Base-by-base conservation (phyloP, 192 early-diverging fungal species). In the Umbelopsis ramanniana region DNA sequence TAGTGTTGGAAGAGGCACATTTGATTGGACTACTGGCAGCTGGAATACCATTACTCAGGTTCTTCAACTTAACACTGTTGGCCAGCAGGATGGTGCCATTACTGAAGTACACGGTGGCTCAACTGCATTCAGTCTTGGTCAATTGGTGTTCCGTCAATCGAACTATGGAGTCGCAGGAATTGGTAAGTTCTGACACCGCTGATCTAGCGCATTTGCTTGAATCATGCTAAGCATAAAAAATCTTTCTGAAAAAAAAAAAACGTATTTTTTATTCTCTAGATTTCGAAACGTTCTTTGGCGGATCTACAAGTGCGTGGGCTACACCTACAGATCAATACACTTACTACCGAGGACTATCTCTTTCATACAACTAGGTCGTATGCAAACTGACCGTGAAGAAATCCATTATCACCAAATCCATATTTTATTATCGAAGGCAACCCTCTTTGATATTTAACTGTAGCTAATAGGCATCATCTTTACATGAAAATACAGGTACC, bases 1-100 rank as follows among this genome's bases (percentile, higher is more conserved):
- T 19, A 83, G 81, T 24, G 68, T 85, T 46, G 84, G 79, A 12
- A 80, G 84, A 6, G 84, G 84, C 4, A 52, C 68, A 6, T 84
- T 81, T 70, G 8, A 4, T 15, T 85, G 74, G 45, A 21, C 6
- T 35, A 50, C 76, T 10, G 84, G 84, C 11, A 2, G 40, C 12
- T 85, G 84, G 84, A 76, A 66, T 52, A 33, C 68, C 12, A 23
- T 85, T 22, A 40, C 43, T 11, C 84, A 85, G 53, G 69, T 54
- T 3, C 72, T 85, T 17, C 23, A 68, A 21, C 67, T 45, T 40
- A 68, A 68, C 22, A 50, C 48, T 5, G 35, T 45, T 24, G 24
- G 40, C 23, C 40, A 40, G 22, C 46, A 14, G 17, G 22, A 45
- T 12, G 47, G 47, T 29, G n/a, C 22, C 10, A 50, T 48, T 17